phyloP scores from a whole-genome alignment of 106 monocot species.

The Phalaenopsis equestris region DNA sequence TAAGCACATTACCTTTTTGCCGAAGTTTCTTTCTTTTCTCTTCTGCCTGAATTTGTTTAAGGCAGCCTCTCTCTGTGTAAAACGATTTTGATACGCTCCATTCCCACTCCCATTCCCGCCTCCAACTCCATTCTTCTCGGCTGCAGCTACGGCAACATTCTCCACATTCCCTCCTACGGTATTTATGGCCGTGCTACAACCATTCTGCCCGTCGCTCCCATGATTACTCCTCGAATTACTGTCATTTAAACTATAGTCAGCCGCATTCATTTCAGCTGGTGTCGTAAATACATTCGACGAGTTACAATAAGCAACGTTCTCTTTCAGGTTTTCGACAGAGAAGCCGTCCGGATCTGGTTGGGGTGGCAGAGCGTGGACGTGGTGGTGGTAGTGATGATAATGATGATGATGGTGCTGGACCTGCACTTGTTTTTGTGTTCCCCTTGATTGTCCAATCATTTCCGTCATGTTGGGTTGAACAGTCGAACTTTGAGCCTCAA shows the following conservation, averaged over 20 bases:
- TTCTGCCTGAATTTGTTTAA: conserved; percentile 84
- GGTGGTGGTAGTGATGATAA: conserved; percentile 62
- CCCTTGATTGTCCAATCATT: conserved; percentile 31
- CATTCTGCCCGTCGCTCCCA: conserved; percentile 59
- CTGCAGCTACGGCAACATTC: conserved; percentile 18
- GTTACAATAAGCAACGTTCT: conserved; percentile 26
- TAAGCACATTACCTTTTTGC: conserved; percentile 59
- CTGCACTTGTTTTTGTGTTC: conserved; percentile 29
- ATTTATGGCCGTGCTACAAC: conserved; percentile 12
- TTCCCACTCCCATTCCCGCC: conserved; percentile 43
- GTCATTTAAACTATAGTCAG: conserved; percentile 50
- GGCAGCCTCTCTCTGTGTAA: conserved; percentile 60
- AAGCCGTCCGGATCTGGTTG: conserved; percentile 39
- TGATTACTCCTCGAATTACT: conserved; percentile 62
- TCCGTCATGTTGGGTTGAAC: conserved; percentile 20
- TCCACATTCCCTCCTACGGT: conserved; percentile 31
- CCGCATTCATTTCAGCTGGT: conserved; percentile 50
- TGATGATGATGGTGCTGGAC: conserved; percentile 66
- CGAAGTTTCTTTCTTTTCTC: conserved; percentile 80
- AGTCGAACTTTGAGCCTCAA: conserved; percentile 23
- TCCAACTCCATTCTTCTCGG: conserved; percentile 26
- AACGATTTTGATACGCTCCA: conserved; percentile 39
- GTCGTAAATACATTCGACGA: conserved; percentile 39
- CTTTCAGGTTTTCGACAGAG: conserved; percentile 18
- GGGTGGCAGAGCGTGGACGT: conserved; percentile 26